phyloP scores from a whole-genome alignment of 495 filamentous ascomycete species.

The Massariosphaeria phaeospora region DNA sequence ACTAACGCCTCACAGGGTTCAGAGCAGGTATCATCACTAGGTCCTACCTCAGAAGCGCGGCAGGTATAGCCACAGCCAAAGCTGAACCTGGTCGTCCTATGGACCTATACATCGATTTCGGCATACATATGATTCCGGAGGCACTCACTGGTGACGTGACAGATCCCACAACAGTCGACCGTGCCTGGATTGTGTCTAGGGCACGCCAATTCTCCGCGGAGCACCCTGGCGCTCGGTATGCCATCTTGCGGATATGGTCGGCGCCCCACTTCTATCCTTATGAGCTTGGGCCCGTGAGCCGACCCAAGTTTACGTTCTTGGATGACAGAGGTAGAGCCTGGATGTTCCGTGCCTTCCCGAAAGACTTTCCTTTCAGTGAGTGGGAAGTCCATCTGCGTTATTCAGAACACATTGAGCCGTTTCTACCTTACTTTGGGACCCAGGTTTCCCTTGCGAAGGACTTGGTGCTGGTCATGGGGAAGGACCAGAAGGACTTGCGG shows the following conservation, averaged over 20 bases:
- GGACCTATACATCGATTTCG: no score
- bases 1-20: no score
- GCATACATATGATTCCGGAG: not conserved
- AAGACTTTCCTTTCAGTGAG: conserved; percentile 47
- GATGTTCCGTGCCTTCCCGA: conserved; percentile 50
- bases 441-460: conserved; percentile 43
- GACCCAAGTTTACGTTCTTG: conserved; percentile 38
- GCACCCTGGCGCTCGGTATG: conserved; percentile 39
- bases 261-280: conserved; percentile 50
- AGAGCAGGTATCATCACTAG: no score
- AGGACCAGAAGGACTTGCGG: conserved; percentile 43
- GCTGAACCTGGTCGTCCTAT: no score
- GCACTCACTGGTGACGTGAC: not conserved
- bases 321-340: conserved; percentile 43
- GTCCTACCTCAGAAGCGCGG: no score
- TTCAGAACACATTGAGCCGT: conserved; percentile 36
- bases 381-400: conserved; percentile 44
- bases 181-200: not conserved
- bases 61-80: no score
- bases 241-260: conserved; percentile 48
- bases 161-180: not conserved
- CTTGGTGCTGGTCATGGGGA: conserved; percentile 47
- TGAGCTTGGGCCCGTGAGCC: conserved; percentile 42
- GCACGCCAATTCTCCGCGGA: conserved; percentile 4
- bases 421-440: conserved; percentile 36